Conservation (phyloP, 495 filamentous ascomycete species). For the Xylaria venustula region DNA sequence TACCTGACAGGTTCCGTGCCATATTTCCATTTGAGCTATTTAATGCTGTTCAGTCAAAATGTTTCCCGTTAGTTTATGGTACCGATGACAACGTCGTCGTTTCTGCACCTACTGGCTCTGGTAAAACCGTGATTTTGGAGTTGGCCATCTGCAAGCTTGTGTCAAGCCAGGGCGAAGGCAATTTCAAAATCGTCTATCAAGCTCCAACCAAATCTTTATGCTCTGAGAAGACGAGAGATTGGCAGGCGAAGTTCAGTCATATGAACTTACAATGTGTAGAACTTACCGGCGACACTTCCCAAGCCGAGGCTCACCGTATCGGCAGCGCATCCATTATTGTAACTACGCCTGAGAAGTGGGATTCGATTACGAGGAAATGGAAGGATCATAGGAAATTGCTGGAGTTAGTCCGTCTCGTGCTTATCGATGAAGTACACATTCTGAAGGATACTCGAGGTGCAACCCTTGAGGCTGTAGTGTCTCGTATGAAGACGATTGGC, state of each 20-base stretch:
- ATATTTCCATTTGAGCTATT: conserved; percentile 82
- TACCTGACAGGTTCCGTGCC: conserved; percentile 75
- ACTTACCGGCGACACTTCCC: conserved; percentile 88
- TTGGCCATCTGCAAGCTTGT: conserved; percentile 85
- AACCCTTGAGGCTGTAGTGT: conserved; percentile 92
- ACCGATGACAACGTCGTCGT: conserved; percentile 83
- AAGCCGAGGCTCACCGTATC: conserved; percentile 67
- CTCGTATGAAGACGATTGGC: conserved; percentile 91
- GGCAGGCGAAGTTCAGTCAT: conserved; percentile 78
- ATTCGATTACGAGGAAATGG: conserved; percentile 96
- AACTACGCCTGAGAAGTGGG: conserved; percentile 98
- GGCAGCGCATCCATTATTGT: conserved; percentile 87
- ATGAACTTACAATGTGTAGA: conserved; percentile 78
- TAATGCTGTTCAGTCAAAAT: conserved; percentile 91
- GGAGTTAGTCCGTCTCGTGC: conserved; percentile 81
- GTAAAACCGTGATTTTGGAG: conserved; percentile 90
- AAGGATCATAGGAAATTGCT: conserved; percentile 83
- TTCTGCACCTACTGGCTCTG: conserved; percentile 88
- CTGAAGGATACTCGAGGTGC: conserved; percentile 87
- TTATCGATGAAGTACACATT: conserved; percentile 97
- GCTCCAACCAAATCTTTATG: conserved; percentile 94
- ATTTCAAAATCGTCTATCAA: conserved; percentile 93
- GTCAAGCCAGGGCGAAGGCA: conserved; percentile 57
- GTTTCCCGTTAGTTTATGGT: conserved; percentile 69
- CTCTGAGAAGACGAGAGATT: conserved; percentile 76